Base-by-base conservation (phyloP, 129 eudicot genomes). In the Flaveria bidentis region DNA sequence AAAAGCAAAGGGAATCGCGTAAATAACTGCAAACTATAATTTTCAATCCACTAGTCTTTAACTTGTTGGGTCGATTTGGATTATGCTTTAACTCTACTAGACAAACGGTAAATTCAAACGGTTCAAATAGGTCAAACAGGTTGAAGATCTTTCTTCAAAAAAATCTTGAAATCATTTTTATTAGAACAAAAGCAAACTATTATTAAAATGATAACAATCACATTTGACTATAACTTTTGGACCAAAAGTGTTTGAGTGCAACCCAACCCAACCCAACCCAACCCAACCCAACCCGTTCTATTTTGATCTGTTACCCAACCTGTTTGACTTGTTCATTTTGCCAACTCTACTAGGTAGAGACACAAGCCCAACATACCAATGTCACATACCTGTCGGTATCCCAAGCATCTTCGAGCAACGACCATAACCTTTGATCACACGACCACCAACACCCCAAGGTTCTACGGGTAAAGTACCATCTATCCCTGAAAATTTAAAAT, bases 321-420 rank as follows among this genome's bases (percentile, higher is more conserved):
- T 22, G 41, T 14, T 7, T 62, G 7, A 60, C 39, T 6, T 22
- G 33, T 12, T 16, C n/a, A 3, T 11, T 60, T 60, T 25, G 66
- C 15, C 17, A 0, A 5, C 8, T 36, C 41, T 36, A 36, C 39
- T 33, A 28, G 4, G 33, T 28, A 28, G 33, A 28, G 33, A 28
- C 33, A 28, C 36, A 30, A 30, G 36, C 36, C 36, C 36, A 30
- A 30, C 36, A 30, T 30, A 36, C 7, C 41, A 36, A 36, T 36
- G 41, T 4, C 7, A 36, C 41, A 36, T 45, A 94, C 99, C 99
- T 91, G 97, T 95, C 64, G 97, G 97, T 52, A 95, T 91, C 65
- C 99, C 99, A 75, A 94, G 93, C 75, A 94, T 88, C 89, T 94
- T 91, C 23, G 99, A 91, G 80, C 99, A 92, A 82, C 96, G 94